Conservation (phyloP, 306 rosid species). For the Casuarina cunninghamiana region DNA sequence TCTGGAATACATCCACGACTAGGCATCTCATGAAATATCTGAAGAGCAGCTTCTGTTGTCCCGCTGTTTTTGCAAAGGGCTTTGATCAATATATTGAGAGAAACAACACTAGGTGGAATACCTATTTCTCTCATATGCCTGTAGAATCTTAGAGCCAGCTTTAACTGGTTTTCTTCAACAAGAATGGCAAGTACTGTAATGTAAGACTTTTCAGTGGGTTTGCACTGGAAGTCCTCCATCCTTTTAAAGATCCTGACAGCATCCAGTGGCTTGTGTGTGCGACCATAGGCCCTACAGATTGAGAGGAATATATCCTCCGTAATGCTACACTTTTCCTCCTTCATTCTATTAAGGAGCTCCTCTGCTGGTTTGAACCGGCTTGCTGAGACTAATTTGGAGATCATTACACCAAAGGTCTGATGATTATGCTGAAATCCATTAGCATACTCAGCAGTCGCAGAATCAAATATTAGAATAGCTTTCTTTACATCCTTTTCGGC, state of each 20-base stretch:
- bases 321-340: slow-evolving; percentile 63
- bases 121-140: slow-evolving; percentile 68
- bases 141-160: slow-evolving; percentile 65
- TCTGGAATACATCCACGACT: slow-evolving; percentile 70
- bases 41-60: slow-evolving; percentile 68
- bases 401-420: slow-evolving; percentile 62
- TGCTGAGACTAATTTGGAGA: slow-evolving; percentile 58
- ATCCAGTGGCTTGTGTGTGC: slow-evolving; percentile 76
- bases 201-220: slow-evolving; percentile 59
- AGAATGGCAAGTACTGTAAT: slow-evolving; percentile 68
- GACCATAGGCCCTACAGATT: slow-evolving; percentile 72
- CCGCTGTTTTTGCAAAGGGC: slow-evolving; percentile 76
- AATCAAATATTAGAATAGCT: slow-evolving; percentile 65
- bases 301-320: slow-evolving; percentile 60
- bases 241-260: slow-evolving; percentile 64
- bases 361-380: slow-evolving; percentile 79
- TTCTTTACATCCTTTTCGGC: slow-evolving; percentile 65
- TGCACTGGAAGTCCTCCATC: slow-evolving; percentile 63
- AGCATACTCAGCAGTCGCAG: slow-evolving; percentile 71
- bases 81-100: slow-evolving; percentile 83
- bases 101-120: slow-evolving; percentile 57
- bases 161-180: slow-evolving; percentile 79
- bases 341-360: slow-evolving; percentile 72
- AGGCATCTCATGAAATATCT: slow-evolving; percentile 74
- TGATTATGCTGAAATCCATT: slow-evolving; percentile 85